phyloP scores from a whole-genome alignment of 176 grass and related monocot species.

The Eleusine coracana region DNA sequence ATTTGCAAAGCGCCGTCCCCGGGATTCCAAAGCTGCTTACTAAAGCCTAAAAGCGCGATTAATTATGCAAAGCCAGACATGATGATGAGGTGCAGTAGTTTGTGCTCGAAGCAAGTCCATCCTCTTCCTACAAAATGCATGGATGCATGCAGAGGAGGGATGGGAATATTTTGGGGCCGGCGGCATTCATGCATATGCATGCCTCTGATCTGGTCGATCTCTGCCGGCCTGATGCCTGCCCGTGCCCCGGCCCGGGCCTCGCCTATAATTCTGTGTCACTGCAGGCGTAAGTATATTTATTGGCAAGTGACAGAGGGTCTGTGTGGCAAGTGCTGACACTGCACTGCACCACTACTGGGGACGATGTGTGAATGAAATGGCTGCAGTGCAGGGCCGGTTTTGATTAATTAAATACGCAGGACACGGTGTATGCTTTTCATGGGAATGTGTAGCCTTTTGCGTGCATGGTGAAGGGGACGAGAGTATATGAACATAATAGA shows the following conservation, averaged over 20 bases:
- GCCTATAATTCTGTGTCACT: constrained; percentile 32
- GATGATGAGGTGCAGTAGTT: constrained; percentile 42
- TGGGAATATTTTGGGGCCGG: constrained; percentile 60
- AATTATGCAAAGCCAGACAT: constrained; percentile 45
- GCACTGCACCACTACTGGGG: neutral
- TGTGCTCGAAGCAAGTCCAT: neutral
- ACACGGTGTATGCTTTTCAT: constrained; percentile 45
- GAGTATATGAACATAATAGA: constrained; percentile 45
- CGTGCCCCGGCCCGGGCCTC: neutral
- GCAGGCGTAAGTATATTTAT: constrained; percentile 23
- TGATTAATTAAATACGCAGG: neutral
- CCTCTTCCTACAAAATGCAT: neutral
- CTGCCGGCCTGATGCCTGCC: neutral
- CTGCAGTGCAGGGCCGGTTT: neutral
- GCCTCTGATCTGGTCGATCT: neutral
- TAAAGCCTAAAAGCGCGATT: constrained; percentile 38
- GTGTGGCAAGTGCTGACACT: constrained; percentile 27
- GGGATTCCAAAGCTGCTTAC: constrained; percentile 25
- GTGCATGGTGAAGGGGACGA: constrained; percentile 36
- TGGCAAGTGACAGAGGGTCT: neutral
- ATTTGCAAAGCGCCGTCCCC: constrained; percentile 19
- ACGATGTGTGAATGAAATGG: neutral
- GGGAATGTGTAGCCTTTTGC: constrained; percentile 49
- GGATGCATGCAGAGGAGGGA: neutral
- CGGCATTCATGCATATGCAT: constrained; percentile 42